Percentiles rank a stretch among this genome's conserved stretches.
phyloP scores from a whole-genome alignment of 179 eudicot genomes.

The Pouteria campechiana region DNA sequence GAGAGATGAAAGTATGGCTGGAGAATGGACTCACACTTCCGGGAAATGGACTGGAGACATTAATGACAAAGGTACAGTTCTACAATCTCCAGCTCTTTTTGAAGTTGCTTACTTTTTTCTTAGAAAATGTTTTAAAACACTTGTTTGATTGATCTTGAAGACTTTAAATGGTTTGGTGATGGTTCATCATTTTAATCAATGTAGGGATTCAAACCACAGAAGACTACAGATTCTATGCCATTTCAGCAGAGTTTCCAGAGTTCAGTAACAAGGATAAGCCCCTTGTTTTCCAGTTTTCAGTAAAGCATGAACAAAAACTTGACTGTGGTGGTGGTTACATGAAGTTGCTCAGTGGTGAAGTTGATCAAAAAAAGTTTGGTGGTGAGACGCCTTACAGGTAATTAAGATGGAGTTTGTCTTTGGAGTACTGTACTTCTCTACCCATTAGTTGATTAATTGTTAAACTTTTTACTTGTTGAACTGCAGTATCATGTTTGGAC shows the following conservation, averaged over 20 bases:
- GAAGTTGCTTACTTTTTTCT: background rate
- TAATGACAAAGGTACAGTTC: constrained; percentile 59
- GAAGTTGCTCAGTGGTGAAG: constrained; percentile 78
- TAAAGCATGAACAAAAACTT: constrained; percentile 91
- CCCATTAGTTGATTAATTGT: constrained; percentile 6
- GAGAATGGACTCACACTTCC: constrained; percentile 89
- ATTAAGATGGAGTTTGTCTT: background rate
- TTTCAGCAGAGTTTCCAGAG: constrained; percentile 86
- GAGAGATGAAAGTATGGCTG: constrained; percentile 78
- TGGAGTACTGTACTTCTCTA: background rate
- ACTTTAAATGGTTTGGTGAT: too few relatives aligned
- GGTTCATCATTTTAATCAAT: background rate
- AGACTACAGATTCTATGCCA: constrained; percentile 89
- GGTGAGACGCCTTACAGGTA: constrained; percentile 96
- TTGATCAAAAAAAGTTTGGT: constrained; percentile 87
- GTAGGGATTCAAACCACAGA: constrained; percentile 92
- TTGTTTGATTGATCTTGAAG: too few relatives aligned
- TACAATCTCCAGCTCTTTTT: background rate
- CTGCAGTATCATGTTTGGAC: constrained; percentile 96
- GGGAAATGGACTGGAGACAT: constrained; percentile 94
- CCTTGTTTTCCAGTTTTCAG: constrained; percentile 84
- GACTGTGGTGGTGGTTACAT: constrained; percentile 99
- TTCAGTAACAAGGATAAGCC: constrained; percentile 95
- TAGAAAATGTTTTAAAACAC: background rate
- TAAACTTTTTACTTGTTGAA: constrained; percentile 1